phyloP scores from a whole-genome alignment of 192 early-diverging fungal genomes.

The Fimicolochytrium jonesii region DNA sequence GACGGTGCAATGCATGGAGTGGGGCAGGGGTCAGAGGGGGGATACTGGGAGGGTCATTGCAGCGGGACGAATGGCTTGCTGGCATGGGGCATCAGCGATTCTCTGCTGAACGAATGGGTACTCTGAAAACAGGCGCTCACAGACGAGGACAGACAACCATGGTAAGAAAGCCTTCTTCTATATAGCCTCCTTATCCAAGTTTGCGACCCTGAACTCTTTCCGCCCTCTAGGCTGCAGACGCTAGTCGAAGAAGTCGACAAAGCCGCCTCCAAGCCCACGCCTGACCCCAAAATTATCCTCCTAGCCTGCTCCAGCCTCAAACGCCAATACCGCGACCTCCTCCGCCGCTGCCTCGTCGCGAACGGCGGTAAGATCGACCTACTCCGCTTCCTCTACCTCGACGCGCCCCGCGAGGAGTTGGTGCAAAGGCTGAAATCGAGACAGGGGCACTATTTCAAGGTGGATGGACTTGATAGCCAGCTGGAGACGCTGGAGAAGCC shows the following conservation, averaged over 20 bases:
- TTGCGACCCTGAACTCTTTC: not conserved
- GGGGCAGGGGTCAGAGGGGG: not conserved
- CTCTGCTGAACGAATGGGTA: no score
- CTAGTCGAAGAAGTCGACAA: not conserved
- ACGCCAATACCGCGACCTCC: slow-evolving; percentile 59
- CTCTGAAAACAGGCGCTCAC: slow-evolving; percentile 35
- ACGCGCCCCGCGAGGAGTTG: slow-evolving; percentile 47
- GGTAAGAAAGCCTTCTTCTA: slow-evolving; percentile 38
- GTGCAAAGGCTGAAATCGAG: slow-evolving; percentile 43
- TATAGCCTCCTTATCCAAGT: slow-evolving; percentile 40
- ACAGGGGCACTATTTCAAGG: slow-evolving; percentile 52
- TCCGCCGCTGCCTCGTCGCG: slow-evolving; percentile 31
- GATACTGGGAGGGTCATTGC: not conserved
- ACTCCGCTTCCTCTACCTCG: slow-evolving; percentile 42
- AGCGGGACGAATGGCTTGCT: not conserved
- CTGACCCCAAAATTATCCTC: slow-evolving; percentile 31
- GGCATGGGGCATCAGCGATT: no score
- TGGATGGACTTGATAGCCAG: slow-evolving; percentile 56
- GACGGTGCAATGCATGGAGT: not conserved
- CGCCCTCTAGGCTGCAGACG: not conserved
- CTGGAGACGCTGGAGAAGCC: slow-evolving; percentile 59
- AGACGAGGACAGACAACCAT: slow-evolving; percentile 66
- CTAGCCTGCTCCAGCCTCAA: slow-evolving; percentile 65
- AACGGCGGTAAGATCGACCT: slow-evolving; percentile 6
- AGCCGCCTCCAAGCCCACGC: not conserved